Base-by-base conservation (phyloP, 768 basidiomycete species). In the Termitomyces eurrhizus region DNA sequence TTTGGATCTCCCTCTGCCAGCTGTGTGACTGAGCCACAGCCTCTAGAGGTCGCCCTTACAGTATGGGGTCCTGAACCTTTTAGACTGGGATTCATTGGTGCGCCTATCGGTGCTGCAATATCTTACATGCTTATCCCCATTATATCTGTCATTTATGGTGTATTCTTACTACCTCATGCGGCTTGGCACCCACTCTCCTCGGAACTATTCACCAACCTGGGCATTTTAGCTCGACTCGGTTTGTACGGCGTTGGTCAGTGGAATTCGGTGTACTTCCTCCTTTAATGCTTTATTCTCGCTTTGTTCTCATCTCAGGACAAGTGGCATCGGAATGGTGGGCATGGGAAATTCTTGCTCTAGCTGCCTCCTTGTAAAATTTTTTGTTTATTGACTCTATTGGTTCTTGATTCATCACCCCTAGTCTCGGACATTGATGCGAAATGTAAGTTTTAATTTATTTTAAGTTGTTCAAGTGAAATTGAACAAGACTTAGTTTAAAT, bases 21-120 rank as follows among this genome's bases (percentile, higher is more conserved):
- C n/a, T n/a, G n/a, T n/a, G n/a, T n/a, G n/a, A n/a, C n/a, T n/a
- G n/a, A n/a, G n/a, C n/a, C n/a, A n/a, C n/a, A n/a, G n/a, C n/a
- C n/a, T n/a, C n/a, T n/a, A n/a, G n/a, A n/a, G n/a, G n/a, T n/a
- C n/a, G n/a, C n/a, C n/a, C n/a, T n/a, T n/a, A n/a, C 74, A 79
- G 91, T 95, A 0, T 93, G 91, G 92, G 92, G 93, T 14, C 49
- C 49, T 11, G 29, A 50, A 32, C 49, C 49, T 50, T 32, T 32
- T 2, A 50, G 32, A 18, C 76, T 97, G 1, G 95, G 95, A 1
- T 98, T 92, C 74, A 84, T 90, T 51, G 96, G 96, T 18, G 95
- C 95, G 2, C 95, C 95, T 0, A 78, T 98, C 12, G 88, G 94
- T 0, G 93, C 93, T 1, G 85, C 89, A 0, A 80, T 95, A 56